Evolutionary conservation across 2,329 filamentous ascomycete species (phyloP).

Genomic region (Neofusicoccum cordaticola): DNA sequence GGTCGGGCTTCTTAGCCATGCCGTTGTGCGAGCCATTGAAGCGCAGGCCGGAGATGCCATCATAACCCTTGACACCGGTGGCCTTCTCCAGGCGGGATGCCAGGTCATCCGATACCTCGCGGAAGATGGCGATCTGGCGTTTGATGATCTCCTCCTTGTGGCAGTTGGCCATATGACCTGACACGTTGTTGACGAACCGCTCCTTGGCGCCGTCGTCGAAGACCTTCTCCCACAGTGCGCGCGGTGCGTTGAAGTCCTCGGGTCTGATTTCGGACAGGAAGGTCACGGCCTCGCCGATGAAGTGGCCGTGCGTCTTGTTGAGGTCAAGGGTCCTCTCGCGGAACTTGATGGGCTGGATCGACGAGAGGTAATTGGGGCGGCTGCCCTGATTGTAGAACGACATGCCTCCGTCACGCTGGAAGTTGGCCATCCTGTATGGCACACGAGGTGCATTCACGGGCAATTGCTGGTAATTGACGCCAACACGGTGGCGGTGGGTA

Average conservation of each 20-base stretch:
- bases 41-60: constrained; percentile 52
- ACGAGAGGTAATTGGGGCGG: constrained; percentile 56
- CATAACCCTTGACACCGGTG: constrained; percentile 60
- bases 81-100: constrained; percentile 60
- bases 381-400: constrained; percentile 63
- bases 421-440: constrained; percentile 60
- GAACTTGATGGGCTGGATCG: constrained; percentile 52
- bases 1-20: constrained; percentile 50
- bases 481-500: constrained; percentile 58
- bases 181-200: constrained; percentile 59
- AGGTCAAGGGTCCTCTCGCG: constrained; percentile 46
- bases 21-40: constrained; percentile 64
- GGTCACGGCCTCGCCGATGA: constrained; percentile 48
- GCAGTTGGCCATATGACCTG: constrained; percentile 61
- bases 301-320: constrained; percentile 51
- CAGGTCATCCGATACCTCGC: constrained; percentile 59
- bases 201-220: constrained; percentile 58
- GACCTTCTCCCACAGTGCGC: constrained; percentile 60
- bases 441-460: constrained; percentile 53
- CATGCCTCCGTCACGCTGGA: constrained; percentile 72
- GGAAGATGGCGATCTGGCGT: constrained; percentile 64
- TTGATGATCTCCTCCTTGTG: constrained; percentile 60
- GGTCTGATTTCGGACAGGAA: constrained; percentile 53
- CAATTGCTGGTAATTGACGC: constrained; percentile 59
- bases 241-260: constrained; percentile 56